A percentile compares a stretch with the other conserved stretches of the same genome.
Evolutionary conservation across 306 rosid genomes (phyloP).

Genomic region (Rosa multiflora): DNA sequence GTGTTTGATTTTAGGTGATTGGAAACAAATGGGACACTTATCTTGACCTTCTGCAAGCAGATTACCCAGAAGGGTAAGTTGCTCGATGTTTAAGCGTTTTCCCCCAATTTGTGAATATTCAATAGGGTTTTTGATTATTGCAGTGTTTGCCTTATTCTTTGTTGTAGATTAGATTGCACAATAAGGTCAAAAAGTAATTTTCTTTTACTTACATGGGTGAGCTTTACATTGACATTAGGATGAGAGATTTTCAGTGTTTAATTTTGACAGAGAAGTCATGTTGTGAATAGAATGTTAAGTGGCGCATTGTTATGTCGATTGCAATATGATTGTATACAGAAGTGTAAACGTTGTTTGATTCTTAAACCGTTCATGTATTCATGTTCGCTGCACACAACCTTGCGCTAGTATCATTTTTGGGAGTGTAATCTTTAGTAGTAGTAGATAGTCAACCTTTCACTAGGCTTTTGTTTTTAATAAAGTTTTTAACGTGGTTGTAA

Average conservation of each 20-base stretch:
- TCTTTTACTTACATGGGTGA: not conserved
- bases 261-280: not conserved
- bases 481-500: not conserved
- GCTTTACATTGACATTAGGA: not conserved
- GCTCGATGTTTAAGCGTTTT: not conserved
- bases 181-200: not conserved
- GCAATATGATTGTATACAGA: not conserved
- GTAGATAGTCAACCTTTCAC: not conserved
- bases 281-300: not conserved
- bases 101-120: not conserved
- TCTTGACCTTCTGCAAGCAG: constrained; percentile 87
- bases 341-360: not conserved
- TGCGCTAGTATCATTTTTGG: not conserved
- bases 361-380: not conserved
- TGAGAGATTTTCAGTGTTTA: not conserved
- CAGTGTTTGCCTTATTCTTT: not conserved
- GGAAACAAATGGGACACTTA: constrained; percentile 96
- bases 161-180: not conserved
- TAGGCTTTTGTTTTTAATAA: not conserved
- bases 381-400: not conserved
- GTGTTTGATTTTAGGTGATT: constrained; percentile 56
- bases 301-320: not conserved
- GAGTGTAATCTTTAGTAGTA: not conserved
- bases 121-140: not conserved
- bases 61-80: constrained; percentile 81